Conservation (phyloP, 805 yeast species). For the Candida nemodendra region DNA sequence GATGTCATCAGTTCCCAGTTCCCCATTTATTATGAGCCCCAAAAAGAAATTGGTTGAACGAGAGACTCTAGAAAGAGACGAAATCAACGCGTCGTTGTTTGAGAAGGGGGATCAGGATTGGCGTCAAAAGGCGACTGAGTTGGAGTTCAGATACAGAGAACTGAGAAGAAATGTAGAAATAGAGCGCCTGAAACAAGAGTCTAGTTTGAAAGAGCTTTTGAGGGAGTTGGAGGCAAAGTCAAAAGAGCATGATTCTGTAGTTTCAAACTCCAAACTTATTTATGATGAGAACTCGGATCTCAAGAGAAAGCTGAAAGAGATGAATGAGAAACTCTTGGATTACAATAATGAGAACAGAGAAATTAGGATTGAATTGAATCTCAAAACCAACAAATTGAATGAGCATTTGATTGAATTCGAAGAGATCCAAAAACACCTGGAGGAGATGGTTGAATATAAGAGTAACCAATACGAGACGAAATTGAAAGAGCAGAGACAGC, state of each 20-base stretch:
- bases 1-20: slow-evolving; percentile 13
- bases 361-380: slow-evolving; percentile 6
- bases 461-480: slow-evolving; percentile 4
- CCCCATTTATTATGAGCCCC: slow-evolving; percentile 20
- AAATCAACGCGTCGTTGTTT: slow-evolving; percentile 4
- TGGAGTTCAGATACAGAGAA: slow-evolving; percentile 13
- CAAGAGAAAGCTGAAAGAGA: slow-evolving; percentile 37
- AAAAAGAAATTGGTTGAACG: background rate
- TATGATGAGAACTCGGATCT: slow-evolving; percentile 27
- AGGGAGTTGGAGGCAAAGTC: slow-evolving; percentile 26
- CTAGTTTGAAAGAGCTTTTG: slow-evolving; percentile 21
- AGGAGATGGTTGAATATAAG: slow-evolving; percentile 4
- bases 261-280: slow-evolving; percentile 13
- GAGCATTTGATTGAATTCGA: slow-evolving; percentile 20
- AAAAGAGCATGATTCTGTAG: slow-evolving; percentile 35
- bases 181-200: slow-evolving; percentile 2
- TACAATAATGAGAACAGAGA: slow-evolving; percentile 4
- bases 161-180: slow-evolving; percentile 1
- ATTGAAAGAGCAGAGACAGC: slow-evolving; percentile 3
- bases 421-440: slow-evolving; percentile 6
- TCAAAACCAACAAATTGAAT: slow-evolving; percentile 4
- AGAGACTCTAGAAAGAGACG: slow-evolving; percentile 1
- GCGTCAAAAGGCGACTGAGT: slow-evolving; percentile 10
- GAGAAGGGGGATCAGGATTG: slow-evolving; percentile 8
- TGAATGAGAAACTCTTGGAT: background rate